phyloP scores from a whole-genome alignment of 306 rosid species.

The Trifolium pratense region DNA sequence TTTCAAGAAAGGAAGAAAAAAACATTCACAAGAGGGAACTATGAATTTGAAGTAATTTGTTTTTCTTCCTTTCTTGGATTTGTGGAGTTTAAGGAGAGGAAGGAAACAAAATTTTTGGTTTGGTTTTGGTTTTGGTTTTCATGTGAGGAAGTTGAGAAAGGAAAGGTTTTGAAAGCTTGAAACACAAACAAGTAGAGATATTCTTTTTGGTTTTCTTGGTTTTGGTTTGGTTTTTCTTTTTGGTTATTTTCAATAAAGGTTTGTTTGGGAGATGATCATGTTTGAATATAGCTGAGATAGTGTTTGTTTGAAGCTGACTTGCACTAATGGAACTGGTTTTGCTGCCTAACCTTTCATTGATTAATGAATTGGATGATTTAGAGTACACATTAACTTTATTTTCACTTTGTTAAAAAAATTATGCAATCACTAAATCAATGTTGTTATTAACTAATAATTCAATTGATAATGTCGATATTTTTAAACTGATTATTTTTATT shows the following conservation, averaged over 20 bases:
- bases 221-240: constrained; percentile 50
- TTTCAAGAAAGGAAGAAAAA: constrained; percentile 49
- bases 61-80: constrained; percentile 55
- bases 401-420: no score
- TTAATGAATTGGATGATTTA: no score
- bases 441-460: no score
- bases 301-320: constrained; percentile 58
- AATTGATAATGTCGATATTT: no score
- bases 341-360: no score
- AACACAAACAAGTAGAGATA: constrained; percentile 62
- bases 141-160: constrained; percentile 38
- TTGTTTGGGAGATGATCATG: constrained; percentile 45
- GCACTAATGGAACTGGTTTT: constrained; percentile 18
- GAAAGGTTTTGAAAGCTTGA: constrained; percentile 45
- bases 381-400: no score
- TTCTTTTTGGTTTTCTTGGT: constrained; percentile 50
- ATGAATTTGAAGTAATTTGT: constrained; percentile 20
- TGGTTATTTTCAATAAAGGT: constrained; percentile 47
- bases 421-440: no score
- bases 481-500: no score
- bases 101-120: constrained; percentile 46
- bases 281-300: constrained; percentile 57
- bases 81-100: constrained; percentile 46
- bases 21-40: constrained; percentile 23
- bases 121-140: constrained; percentile 43